These are phyloP conservation scores for Candida gorgasii DNA, from an alignment of 805 yeast species.

Conservation along the genomic window DNA sequence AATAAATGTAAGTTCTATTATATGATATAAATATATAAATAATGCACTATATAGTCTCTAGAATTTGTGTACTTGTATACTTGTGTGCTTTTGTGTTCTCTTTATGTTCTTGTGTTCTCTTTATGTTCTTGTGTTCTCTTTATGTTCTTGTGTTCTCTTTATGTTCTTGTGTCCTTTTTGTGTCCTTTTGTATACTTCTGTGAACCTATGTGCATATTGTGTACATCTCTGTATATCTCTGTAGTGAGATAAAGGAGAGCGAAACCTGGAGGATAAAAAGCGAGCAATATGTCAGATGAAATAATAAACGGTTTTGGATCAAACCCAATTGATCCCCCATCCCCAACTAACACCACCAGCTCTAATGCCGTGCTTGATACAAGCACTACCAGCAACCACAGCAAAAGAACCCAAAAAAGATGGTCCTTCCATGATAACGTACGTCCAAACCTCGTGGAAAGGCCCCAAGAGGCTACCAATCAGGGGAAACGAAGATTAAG, in stretches of 20 bases:
- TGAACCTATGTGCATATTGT: too few relatives aligned
- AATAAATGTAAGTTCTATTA: conserved; percentile 47
- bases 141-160: too few relatives aligned
- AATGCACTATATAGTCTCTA: conserved; percentile 8
- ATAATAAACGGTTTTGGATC: conserved; percentile 37
- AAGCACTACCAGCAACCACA: not conserved
- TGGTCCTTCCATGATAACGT: conserved; percentile 44
- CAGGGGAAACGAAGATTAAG: conserved; percentile 34
- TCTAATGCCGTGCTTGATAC: not conserved
- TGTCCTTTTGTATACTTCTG: too few relatives aligned
- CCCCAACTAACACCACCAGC: not conserved
- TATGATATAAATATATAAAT: conserved; percentile 5
- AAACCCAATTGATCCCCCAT: conserved; percentile 22
- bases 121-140: too few relatives aligned
- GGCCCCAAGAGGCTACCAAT: conserved; percentile 26
- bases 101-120: too few relatives aligned
- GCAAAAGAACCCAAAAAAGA: conserved; percentile 37
- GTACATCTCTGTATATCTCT: too few relatives aligned
- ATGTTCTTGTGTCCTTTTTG: too few relatives aligned
- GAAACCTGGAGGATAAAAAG: too few relatives aligned
- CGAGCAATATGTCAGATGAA: conserved; percentile 15
- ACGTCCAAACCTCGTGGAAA: conserved; percentile 38
- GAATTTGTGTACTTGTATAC: too few relatives aligned
- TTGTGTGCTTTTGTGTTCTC: too few relatives aligned
- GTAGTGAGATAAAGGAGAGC: too few relatives aligned